Conservation (phyloP, 2,329 filamentous ascomycete genomes). For the Aureobasidium sp. region DNA sequence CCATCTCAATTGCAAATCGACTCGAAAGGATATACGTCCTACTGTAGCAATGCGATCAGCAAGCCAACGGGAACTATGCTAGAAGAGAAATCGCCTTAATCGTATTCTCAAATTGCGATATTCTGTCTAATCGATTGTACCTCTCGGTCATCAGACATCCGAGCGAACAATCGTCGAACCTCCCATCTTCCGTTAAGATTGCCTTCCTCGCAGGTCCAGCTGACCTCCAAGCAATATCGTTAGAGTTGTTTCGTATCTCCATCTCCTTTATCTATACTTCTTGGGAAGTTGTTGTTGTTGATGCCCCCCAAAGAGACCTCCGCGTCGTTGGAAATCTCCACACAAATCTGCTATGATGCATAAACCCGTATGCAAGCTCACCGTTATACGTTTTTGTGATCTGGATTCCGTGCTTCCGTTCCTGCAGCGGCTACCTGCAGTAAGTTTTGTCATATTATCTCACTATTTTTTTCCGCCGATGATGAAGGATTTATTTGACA, state of each 20-base stretch:
- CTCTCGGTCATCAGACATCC: neutral
- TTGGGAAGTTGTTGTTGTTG: neutral
- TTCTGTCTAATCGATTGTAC: neutral
- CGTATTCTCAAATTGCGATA: neutral
- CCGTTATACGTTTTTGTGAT: neutral
- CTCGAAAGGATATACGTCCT: too few relatives aligned
- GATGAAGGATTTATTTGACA: neutral
- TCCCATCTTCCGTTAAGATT: neutral
- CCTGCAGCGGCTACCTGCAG: conserved; percentile 1
- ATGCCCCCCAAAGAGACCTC: neutral
- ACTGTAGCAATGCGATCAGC: too few relatives aligned
- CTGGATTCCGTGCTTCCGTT: neutral
- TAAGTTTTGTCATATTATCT: neutral
- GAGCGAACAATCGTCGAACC: neutral
- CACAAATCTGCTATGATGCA: neutral
- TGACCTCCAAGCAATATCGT: neutral
- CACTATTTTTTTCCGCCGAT: neutral
- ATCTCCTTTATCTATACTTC: neutral
- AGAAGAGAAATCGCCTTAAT: too few relatives aligned
- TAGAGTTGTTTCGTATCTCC: neutral
- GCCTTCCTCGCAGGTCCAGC: neutral
- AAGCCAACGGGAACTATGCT: too few relatives aligned
- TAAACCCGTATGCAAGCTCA: conserved; percentile 1
- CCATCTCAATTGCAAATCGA: neutral
- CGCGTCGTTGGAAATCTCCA: neutral